phyloP scores from a whole-genome alignment of 2,329 filamentous ascomycete species.

The Alternaria solani region DNA sequence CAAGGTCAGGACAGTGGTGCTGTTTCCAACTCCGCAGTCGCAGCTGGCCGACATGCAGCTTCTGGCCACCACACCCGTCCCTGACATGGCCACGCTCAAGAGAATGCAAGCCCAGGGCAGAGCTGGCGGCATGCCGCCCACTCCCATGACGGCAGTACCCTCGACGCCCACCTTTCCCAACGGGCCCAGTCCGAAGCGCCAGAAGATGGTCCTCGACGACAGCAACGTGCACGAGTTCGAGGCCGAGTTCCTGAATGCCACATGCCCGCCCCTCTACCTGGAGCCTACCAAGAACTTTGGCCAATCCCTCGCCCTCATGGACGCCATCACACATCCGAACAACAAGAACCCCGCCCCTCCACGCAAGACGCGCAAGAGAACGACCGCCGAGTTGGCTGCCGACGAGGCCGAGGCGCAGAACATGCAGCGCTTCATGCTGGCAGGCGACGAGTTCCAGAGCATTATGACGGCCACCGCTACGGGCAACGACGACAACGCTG shows the following conservation, averaged over 20 bases:
- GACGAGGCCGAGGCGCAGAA: conserved; percentile 92
- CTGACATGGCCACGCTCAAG: conserved; percentile 59
- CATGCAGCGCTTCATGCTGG: conserved; percentile 90
- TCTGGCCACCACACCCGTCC: conserved; percentile 73
- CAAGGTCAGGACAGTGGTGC: conserved; percentile 77
- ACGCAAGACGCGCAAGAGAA: conserved; percentile 90
- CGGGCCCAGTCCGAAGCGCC: conserved; percentile 73
- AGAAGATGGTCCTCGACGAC: conserved; percentile 78
- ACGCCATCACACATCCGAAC: conserved; percentile 76
- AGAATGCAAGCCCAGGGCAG: conserved; percentile 58
- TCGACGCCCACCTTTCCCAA: conserved; percentile 65
- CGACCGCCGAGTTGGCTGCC: conserved; percentile 90
- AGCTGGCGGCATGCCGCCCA: conserved; percentile 69
- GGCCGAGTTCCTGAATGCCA: conserved; percentile 75
- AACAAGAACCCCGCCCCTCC: conserved; percentile 79
- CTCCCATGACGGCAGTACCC: conserved; percentile 63
- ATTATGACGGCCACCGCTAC: conserved; percentile 64
- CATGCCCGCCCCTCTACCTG: conserved; percentile 77
- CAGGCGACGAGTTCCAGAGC: conserved; percentile 82
- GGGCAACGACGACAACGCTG: conserved; percentile 72
- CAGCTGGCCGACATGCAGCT: conserved; percentile 78
- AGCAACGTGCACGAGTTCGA: conserved; percentile 78
- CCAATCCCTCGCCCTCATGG: conserved; percentile 75
- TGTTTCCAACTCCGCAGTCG: conserved; percentile 83
- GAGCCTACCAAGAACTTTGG: conserved; percentile 75